Evolutionary conservation across 176 grass and related monocot genomes (phyloP).

Genomic region (Coix lacrymajobi): DNA sequence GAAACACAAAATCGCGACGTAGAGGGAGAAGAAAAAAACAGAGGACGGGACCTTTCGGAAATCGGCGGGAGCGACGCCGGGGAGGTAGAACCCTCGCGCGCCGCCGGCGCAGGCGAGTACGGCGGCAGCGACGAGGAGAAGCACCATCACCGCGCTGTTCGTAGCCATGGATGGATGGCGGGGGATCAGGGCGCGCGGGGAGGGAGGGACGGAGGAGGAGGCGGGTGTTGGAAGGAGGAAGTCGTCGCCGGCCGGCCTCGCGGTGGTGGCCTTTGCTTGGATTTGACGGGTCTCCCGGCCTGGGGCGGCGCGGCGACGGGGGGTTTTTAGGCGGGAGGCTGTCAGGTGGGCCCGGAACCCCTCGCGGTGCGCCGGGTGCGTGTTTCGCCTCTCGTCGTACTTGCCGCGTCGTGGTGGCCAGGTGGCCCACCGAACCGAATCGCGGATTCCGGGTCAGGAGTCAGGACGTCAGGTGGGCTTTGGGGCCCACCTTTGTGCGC

Average conservation of each 20-base stretch:
- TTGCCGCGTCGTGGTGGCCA: not conserved
- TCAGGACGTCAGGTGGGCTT: too few relatives aligned
- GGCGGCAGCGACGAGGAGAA: not conserved
- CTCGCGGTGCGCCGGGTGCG: constrained; percentile 3
- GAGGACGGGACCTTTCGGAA: constrained; percentile 52
- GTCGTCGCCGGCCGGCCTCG: constrained; percentile 19
- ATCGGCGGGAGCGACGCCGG: constrained; percentile 74
- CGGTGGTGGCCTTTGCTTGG: constrained; percentile 19
- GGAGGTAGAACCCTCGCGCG: constrained; percentile 68
- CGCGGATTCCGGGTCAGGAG: not conserved
- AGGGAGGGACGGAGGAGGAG: not conserved
- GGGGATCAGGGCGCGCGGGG: not conserved
- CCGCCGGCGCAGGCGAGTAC: constrained; percentile 10
- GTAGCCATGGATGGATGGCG: constrained; percentile 21
- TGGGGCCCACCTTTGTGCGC: not conserved
- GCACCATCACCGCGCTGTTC: not conserved
- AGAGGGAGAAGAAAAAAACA: too few relatives aligned
- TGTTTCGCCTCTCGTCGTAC: constrained; percentile 15
- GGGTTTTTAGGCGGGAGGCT: not conserved
- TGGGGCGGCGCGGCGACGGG: not conserved
- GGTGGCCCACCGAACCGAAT: constrained; percentile 4
- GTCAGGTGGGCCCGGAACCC: not conserved
- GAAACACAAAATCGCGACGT: not conserved
- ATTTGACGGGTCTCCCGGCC: constrained; percentile 9
- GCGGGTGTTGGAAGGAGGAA: not conserved